Conservation (phyloP, 2,329 filamentous ascomycete genomes). For the Myriosclerotinia duriaeana region DNA sequence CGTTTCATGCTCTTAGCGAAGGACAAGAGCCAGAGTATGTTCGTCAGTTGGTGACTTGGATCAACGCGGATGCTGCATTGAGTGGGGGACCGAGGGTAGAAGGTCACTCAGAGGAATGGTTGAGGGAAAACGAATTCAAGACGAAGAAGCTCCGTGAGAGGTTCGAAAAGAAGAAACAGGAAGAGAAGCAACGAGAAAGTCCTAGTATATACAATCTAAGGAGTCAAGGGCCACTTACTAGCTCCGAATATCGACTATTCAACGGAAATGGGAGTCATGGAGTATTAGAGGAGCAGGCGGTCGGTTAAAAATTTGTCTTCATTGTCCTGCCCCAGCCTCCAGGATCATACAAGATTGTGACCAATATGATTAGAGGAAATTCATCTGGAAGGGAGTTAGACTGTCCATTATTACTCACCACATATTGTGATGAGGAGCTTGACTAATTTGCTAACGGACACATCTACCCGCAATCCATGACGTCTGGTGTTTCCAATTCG, state of each 20-base stretch:
- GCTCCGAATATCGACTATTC: not conserved
- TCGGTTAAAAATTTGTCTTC: not conserved
- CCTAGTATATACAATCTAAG: not conserved
- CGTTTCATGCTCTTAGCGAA: slow-evolving; percentile 14
- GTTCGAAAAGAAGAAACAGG: slow-evolving; percentile 16
- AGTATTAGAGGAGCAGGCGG: not conserved
- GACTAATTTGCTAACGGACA: not conserved
- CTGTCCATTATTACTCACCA: not conserved
- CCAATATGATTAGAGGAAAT: not conserved
- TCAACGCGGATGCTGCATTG: slow-evolving; percentile 16
- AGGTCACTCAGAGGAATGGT: slow-evolving; percentile 18
- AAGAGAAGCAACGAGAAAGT: not conserved
- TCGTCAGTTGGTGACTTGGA: slow-evolving; percentile 17
- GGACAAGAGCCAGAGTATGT: slow-evolving; percentile 14
- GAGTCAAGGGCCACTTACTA: not conserved
- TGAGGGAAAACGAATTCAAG: slow-evolving; percentile 13
- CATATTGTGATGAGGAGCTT: not conserved
- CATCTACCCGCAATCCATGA: not conserved
- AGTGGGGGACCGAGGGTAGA: slow-evolving; percentile 10
- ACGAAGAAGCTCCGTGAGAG: slow-evolving; percentile 8
- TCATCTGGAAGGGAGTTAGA: not conserved
- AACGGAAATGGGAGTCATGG: not conserved
- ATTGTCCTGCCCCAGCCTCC: too few species aligned
- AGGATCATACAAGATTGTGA: not conserved
- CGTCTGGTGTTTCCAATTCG: not conserved